Base-by-base conservation (phyloP, 2,329 filamentous ascomycete species). In the Aspergillus proliferans region DNA sequence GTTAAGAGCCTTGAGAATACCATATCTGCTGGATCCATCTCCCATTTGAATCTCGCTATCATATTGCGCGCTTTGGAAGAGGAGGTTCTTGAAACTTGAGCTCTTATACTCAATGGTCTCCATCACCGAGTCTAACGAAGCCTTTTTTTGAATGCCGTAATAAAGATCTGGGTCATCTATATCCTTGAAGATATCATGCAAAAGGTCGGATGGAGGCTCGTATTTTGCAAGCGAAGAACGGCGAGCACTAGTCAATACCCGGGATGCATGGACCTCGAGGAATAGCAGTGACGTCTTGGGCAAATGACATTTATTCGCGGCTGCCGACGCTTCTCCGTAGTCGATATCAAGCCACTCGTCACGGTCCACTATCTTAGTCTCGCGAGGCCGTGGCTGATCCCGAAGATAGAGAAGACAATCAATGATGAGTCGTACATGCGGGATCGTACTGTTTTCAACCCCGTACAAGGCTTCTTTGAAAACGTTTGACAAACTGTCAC, bases 91-190 rank as follows among this genome's bases (percentile, higher is more conserved):
- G 45, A 84, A 76, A 0, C 91, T 91, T 58, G 95, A 86, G 45
- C 84, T 85, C 70, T 98, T 93, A 63, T 96, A 92, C 57, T 95
- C 89, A 4, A 97, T 78, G 8, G 88, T 84, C 45, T 86, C 81
- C 50, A 97, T 75, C 1, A 97, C 86, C 9, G 86, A 88, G 14
- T 80, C 76, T 14, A 98, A 71, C 49, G 84, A 90, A 6, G 89
- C 81, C 38, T 82, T 81, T 66, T 94, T 87, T 39, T 88, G 82
- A 6, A 96, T 78, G 3, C 93, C 94, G 63, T 98, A 98, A 66
- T 95, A 98, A 0, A 90, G 86, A 66, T 99, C 93, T 1, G 91
- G 92, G 61, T 99, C 94, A 62, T 96, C 91, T 43, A 98, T 87
- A 52, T 88, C 92, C 63, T 88, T 86, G 65, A 93, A 98, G 2